Evolutionary conservation across 257 asterid species (phyloP).

Genomic region (Solanum appendiculatum): DNA sequence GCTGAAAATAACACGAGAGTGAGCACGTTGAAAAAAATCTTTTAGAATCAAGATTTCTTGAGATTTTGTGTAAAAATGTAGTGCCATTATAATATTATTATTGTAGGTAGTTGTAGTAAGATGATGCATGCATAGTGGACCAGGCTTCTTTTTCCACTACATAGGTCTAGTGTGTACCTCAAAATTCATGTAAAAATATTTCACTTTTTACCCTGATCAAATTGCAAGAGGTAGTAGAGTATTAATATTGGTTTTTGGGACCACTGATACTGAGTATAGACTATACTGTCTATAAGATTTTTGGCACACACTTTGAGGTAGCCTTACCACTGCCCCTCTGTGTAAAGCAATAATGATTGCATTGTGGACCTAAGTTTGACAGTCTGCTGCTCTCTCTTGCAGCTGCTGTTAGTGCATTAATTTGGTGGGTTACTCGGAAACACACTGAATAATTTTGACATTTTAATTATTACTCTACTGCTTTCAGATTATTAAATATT

Average conservation of each 20-base stretch:
- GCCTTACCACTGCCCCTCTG: not conserved
- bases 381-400: not conserved
- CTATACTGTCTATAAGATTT: not conserved
- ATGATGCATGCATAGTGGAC: not conserved
- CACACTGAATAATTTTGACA: not conserved
- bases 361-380: constrained; percentile 9
- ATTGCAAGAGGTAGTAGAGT: not conserved
- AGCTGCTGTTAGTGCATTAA: not conserved
- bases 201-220: not conserved
- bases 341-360: constrained; percentile 14
- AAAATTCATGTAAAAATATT: not conserved
- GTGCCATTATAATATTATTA: not conserved
- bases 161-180: not conserved
- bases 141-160: not conserved
- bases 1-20: constrained; percentile 8
- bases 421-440: not conserved
- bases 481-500: too few relatives aligned
- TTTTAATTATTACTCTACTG: not conserved
- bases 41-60: not conserved
- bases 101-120: not conserved
- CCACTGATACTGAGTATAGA: not conserved
- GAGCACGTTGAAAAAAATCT: not conserved
- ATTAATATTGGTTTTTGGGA: not conserved
- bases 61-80: not conserved
- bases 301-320: not conserved